These are phyloP conservation scores for Mycena citricolor DNA, from an alignment of 1,284 basidiomycete genomes.

Conservation along the genomic window DNA sequence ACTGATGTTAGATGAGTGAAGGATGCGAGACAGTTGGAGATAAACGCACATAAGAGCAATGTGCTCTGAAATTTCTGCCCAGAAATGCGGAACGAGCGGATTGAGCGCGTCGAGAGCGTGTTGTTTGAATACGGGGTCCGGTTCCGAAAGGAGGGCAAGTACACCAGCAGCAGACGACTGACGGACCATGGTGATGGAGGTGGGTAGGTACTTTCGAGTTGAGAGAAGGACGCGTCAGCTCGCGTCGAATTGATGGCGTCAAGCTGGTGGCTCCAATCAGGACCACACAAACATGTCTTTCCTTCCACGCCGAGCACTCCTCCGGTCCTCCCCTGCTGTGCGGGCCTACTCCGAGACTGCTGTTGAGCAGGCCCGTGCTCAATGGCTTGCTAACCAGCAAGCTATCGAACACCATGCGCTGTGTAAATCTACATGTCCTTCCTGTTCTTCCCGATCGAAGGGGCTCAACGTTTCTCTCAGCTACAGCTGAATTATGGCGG, in stretches of 20 bases:
- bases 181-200: conserved; percentile 52
- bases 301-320: conserved; percentile 44
- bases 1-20: conserved; percentile 43
- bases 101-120: conserved; percentile 86
- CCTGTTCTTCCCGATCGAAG: not conserved
- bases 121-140: conserved; percentile 83
- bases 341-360: conserved; percentile 44
- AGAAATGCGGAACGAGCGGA: conserved; percentile 87
- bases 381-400: conserved; percentile 55
- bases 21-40: conserved; percentile 14
- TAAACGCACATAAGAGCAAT: conserved; percentile 80
- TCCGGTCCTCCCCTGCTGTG: conserved; percentile 8
- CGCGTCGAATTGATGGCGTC: too few species aligned
- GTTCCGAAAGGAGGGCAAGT: conserved; percentile 85
- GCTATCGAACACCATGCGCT: conserved; percentile 68
- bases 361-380: conserved; percentile 38
- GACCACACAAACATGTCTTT: conserved; percentile 48
- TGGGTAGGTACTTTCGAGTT: conserved; percentile 27
- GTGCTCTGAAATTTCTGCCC: conserved; percentile 96
- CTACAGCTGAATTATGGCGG: conserved; percentile 78
- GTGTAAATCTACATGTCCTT: conserved; percentile 46
- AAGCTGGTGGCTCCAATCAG: conserved; percentile 26
- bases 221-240: too few species aligned
- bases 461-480: too few species aligned
- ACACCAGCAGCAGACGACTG: conserved; percentile 87